Evolutionary conservation across 108 stramenopile species (phyloP), one percentile per base, ranked within the genome.

Genomic region (Stephanodiscus minutulus): DNA sequence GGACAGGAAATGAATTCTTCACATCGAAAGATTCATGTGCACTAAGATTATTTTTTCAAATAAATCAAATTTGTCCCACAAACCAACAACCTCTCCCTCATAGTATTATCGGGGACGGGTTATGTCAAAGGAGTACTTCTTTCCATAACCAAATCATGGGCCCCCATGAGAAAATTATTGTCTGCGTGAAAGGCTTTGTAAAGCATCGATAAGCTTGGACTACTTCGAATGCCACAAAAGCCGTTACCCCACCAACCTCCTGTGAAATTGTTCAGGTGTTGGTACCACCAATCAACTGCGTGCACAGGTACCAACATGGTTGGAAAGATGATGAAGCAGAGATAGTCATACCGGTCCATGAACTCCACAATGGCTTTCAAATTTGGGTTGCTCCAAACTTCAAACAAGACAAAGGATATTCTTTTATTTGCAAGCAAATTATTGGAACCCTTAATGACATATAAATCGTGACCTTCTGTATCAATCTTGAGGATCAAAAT

Each of bases 401-500:
- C 25, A 36, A 46, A 41, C 18, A 64, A 46, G 43, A 64, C 44
- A 9, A 64, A 64, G 15, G 63, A 44, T 22, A 64, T 44, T 10
- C 63, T 39, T 46, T 64, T 64, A 27, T 46, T 43, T 2, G 41
- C 18, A 7, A 64, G 63, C 43, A 64, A 44, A 7, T 64, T 2
- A 5, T 64, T 64, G 10, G 63, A 39, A 10, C 63, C 63, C 39
- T 22, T 39, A 22, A 64, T 39, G 22, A 46, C 43, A 64, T 28
- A 22, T 39, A 44, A 41, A 33, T 64, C 63, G 21, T 64, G 63
- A 44, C 63, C 63, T 46, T 64, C 63, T 10, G 63, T 64, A 46
- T 64, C 63, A 46, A 64, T 64, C 43, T 64, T 64, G 10, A 64
- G 43, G 13, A 64, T 44, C 20, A 64, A 64, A 46, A 64, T 64